Base-by-base conservation (phyloP, 768 basidiomycete genomes). In the Russula earlei region DNA sequence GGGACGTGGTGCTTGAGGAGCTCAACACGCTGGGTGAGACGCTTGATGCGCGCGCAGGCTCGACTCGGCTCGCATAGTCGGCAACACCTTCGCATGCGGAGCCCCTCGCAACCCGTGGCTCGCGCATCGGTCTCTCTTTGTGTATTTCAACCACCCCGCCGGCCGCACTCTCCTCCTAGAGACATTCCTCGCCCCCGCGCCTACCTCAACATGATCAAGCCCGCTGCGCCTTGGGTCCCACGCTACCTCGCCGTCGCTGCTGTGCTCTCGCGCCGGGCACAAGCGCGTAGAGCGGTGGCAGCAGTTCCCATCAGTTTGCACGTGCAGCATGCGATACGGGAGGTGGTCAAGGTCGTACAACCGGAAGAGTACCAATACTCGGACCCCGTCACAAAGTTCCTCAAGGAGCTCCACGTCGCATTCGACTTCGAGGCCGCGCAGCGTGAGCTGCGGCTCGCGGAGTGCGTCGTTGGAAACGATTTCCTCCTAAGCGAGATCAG, bases 121-220 rank as follows among this genome's bases (percentile, higher is more conserved):
- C 58, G 83, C 90, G 7, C 96, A 98, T 72, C 98, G 95, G 96
- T 90, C 87, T 1, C 83, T 99, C 47, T 98, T 97, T 70, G 92
- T 97, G 54, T 98, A 95, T 74, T 99, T 93, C 77, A 97, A 96
- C 74, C 91, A 97, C 71, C 83, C 84, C 0, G 83, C 93, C 64
- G 93, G 91, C 25, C 84, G 93, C 40, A 89, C 88, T 0, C 82
- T 91, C 17, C 84, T 98, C 55, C 85, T 99, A 63, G 96, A 98
- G 67, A 91, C 90, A 0, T 99, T 97, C 84, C 85, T 98, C 67
- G 80, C 88, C 19, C 94, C 94, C 1, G n/a, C n/a, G 88, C 89
- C 0, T 98, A 97, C 76, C 87, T 99, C 69, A 96, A 97, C 75
- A 97, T 96, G 12, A 94, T 98, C 69, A 95, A 98, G 70, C 96